These are phyloP conservation scores for Xerocomellus chrysenteron DNA, from an alignment of 768 basidiomycete species.

Conservation along the genomic window DNA sequence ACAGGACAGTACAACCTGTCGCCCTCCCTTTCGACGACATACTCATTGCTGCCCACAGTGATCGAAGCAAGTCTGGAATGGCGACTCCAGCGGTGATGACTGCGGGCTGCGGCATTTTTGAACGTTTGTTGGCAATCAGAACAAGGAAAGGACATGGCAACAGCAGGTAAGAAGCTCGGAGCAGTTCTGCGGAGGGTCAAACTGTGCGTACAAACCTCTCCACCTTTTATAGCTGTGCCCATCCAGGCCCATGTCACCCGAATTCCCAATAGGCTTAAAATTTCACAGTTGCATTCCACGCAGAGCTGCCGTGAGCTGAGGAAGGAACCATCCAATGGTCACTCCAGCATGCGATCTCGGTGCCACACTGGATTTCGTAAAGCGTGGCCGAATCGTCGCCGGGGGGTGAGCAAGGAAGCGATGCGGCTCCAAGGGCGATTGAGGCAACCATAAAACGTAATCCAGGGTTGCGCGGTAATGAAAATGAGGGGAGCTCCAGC, in stretches of 20 bases:
- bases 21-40: neutral
- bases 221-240: neutral
- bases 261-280: neutral
- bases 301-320: neutral
- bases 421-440: neutral
- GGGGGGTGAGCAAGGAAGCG: neutral
- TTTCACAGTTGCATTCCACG: too few species aligned
- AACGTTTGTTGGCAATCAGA: too few species aligned
- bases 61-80: neutral
- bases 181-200: neutral
- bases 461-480: neutral
- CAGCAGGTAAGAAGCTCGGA: neutral
- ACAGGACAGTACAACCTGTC: neutral
- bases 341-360: too few species aligned
- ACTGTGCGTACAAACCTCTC: too few species aligned
- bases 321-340: neutral
- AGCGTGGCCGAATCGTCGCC: too few species aligned
- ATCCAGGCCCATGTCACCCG: neutral
- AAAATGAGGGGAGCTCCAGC: too few species aligned
- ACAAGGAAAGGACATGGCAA: neutral
- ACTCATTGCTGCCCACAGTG: neutral
- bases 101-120: neutral
- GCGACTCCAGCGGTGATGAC: neutral
- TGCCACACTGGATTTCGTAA: too few species aligned
- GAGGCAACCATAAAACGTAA: neutral